phyloP scores from a whole-genome alignment of 805 yeast genomes.

The Saturnispora hagleri region DNA sequence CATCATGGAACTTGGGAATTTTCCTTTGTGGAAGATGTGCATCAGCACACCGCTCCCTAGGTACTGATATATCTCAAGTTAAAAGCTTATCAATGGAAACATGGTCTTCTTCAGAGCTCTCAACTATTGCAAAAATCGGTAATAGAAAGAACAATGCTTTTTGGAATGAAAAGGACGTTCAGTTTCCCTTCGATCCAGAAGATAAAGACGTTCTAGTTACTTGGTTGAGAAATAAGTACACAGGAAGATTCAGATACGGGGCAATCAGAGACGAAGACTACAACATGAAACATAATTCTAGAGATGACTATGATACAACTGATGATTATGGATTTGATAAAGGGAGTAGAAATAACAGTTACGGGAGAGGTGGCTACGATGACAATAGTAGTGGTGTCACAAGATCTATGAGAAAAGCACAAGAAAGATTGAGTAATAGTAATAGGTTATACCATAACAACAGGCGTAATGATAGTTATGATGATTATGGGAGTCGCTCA shows the following conservation, averaged over 20 bases:
- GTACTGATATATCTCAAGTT: constrained; percentile 51
- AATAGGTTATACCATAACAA: constrained; percentile 7
- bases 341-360: constrained; percentile 17
- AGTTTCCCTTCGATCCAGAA: constrained; percentile 71
- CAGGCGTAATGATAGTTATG: constrained; percentile 1
- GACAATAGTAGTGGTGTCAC: constrained; percentile 8
- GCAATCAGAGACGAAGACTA: constrained; percentile 29
- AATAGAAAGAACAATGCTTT: constrained; percentile 48
- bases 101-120: constrained; percentile 55
- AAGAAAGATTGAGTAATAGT: constrained; percentile 7
- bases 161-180: constrained; percentile 63
- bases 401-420: constrained; percentile 13
- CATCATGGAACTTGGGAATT: constrained; percentile 45
- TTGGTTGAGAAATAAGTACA: constrained; percentile 59
- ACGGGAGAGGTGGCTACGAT: constrained; percentile 7
- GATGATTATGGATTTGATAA: constrained; percentile 13
- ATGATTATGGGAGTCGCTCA: not conserved
- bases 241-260: constrained; percentile 47
- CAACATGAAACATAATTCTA: constrained; percentile 20
- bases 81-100: constrained; percentile 66
- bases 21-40: constrained; percentile 84
- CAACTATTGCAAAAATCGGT: constrained; percentile 38
- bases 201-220: constrained; percentile 48
- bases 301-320: constrained; percentile 11
- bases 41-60: constrained; percentile 60